A percentile compares a stretch with the other conserved stretches of the same genome.
Conservation (phyloP, 106 monocot genomes). For the Vanilla planifolia region DNA sequence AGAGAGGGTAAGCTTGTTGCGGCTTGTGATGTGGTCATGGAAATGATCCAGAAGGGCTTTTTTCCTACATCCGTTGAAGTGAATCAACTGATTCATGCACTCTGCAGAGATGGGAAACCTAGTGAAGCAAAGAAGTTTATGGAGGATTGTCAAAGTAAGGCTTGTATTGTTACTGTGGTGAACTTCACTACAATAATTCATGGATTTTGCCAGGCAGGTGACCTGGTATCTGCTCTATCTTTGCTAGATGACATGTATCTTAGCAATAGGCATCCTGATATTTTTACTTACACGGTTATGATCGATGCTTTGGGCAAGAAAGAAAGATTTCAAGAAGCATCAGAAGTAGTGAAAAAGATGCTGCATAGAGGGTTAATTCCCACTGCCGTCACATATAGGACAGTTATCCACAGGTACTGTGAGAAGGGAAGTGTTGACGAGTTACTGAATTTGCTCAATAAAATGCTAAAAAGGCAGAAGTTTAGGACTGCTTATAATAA, state of each 20-base stretch:
- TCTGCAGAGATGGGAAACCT: slow-evolving; percentile 40
- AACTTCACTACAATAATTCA: slow-evolving; percentile 92
- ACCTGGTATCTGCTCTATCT: slow-evolving; percentile 68
- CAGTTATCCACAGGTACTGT: slow-evolving; percentile 83
- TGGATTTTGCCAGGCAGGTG: slow-evolving; percentile 67
- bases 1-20: slow-evolving; percentile 76
- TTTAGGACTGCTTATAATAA: slow-evolving; percentile 72
- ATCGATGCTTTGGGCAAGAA: slow-evolving; percentile 67
- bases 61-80: slow-evolving; percentile 71
- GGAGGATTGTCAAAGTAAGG: slow-evolving; percentile 88
- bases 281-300: slow-evolving; percentile 76
- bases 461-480: slow-evolving; percentile 51
- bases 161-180: slow-evolving; percentile 75
- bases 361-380: slow-evolving; percentile 74
- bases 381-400: slow-evolving; percentile 75
- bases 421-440: slow-evolving; percentile 68
- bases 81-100: slow-evolving; percentile 73
- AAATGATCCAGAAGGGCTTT: slow-evolving; percentile 79
- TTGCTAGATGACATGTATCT: slow-evolving; percentile 95
- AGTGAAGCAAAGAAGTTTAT: slow-evolving; percentile 69
- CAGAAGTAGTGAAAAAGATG: slow-evolving; percentile 64
- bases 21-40: slow-evolving; percentile 62
- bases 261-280: slow-evolving; percentile 84
- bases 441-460: slow-evolving; percentile 59
- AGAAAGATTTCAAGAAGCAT: slow-evolving; percentile 60